Conservation (phyloP, 2,329 filamentous ascomycete species). For the Verticillium klebahnii region DNA sequence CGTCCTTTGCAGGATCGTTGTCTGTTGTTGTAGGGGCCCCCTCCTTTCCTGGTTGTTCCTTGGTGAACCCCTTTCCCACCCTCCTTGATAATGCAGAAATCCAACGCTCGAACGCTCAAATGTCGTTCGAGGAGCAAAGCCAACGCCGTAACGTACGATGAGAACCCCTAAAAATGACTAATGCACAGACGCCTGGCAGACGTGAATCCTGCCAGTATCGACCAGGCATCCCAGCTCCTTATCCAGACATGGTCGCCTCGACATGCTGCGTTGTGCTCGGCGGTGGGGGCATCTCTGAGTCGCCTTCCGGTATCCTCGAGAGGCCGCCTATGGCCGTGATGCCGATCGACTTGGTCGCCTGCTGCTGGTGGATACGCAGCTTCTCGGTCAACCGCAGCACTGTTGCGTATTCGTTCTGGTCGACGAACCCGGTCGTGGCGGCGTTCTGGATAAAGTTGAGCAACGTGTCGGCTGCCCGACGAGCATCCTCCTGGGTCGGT, state of each 20-base stretch:
- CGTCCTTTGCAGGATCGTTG: not conserved
- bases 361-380: conserved; percentile 61
- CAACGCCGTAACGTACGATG: not conserved
- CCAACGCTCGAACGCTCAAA: not conserved
- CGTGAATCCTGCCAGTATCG: not conserved
- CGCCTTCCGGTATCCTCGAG: conserved; percentile 53
- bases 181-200: not conserved
- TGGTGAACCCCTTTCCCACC: not conserved
- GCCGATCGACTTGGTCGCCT: conserved; percentile 21
- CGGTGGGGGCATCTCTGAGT: conserved; percentile 39
- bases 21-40: not conserved
- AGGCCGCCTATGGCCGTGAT: conserved; percentile 40
- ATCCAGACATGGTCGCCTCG: conserved; percentile 28
- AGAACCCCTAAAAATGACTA: not conserved
- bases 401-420: conserved; percentile 71
- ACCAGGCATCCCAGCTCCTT: conserved; percentile 5
- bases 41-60: not conserved
- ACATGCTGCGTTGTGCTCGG: conserved; percentile 21
- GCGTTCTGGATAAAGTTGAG: conserved; percentile 76
- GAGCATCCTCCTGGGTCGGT: conserved; percentile 80
- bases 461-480: conserved; percentile 74
- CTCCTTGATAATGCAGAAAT: not conserved
- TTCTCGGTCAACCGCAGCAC: conserved; percentile 84
- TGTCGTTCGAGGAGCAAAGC: not conserved
- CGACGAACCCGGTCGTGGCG: conserved; percentile 60